These are phyloP conservation scores for Barnettozyma sucrosica DNA, from an alignment of 805 yeast species.

Conservation along the genomic window DNA sequence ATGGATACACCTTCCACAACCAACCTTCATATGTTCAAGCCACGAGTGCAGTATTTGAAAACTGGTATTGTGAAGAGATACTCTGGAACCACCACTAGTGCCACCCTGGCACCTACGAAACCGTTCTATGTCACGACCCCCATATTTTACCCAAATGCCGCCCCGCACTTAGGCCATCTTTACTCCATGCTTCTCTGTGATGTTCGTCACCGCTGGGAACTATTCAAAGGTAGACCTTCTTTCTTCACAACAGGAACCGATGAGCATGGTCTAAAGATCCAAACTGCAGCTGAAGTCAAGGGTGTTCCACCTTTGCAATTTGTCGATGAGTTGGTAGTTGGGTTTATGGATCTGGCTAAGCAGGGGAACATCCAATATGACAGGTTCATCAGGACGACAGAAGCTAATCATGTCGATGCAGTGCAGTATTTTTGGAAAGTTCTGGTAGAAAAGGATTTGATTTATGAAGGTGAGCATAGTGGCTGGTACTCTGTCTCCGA, in stretches of 20 bases:
- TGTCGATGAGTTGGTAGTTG: slow-evolving; percentile 62
- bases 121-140: slow-evolving; percentile 72
- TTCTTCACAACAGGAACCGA: slow-evolving; percentile 88
- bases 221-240: slow-evolving; percentile 36
- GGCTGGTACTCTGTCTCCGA: slow-evolving; percentile 97
- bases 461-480: slow-evolving; percentile 75
- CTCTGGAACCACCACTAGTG: neutral
- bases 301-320: slow-evolving; percentile 55
- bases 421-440: slow-evolving; percentile 67
- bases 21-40: neutral
- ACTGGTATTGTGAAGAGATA: neutral
- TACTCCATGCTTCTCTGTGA: slow-evolving; percentile 86
- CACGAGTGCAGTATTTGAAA: neutral
- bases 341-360: slow-evolving; percentile 61
- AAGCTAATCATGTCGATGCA: slow-evolving; percentile 62
- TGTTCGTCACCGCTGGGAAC: slow-evolving; percentile 68
- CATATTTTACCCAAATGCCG: slow-evolving; percentile 92
- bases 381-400: slow-evolving; percentile 88
- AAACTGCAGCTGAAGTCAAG: slow-evolving; percentile 65
- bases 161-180: slow-evolving; percentile 90
- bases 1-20: no score
- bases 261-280: slow-evolving; percentile 94
- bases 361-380: slow-evolving; percentile 53
- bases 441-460: slow-evolving; percentile 53
- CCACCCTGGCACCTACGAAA: slow-evolving; percentile 1